Base-by-base conservation (phyloP, 2,329 filamentous ascomycete genomes). In the Didymellaceae sp. region DNA sequence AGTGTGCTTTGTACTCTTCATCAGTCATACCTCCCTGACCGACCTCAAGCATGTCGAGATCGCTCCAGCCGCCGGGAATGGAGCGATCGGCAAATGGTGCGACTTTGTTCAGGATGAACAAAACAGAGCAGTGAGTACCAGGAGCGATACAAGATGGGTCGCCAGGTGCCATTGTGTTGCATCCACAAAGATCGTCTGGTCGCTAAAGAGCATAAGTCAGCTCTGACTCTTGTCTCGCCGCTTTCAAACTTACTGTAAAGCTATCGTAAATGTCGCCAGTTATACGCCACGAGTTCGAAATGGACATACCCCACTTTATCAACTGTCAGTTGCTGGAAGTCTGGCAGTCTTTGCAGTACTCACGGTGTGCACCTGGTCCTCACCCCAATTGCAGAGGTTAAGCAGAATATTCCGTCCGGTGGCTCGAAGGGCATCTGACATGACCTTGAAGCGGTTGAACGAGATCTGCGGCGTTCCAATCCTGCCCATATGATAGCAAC, bases 381-480 rank as follows among this genome's bases (percentile, higher is more conserved):
- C 59, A 21, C 71, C 71, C 72, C 72, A 74, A 17, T 73, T 66
- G 52, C 71, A 74, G 14, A 74, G 44, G 18, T 62, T 65, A 54
- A 61, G 52, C 2, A 67, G 34, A 24, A 68, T 67, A 17, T 66
- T 61, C 10, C 57, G 46, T 11, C 63, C 63, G 3, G 62, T 67
- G 1, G 55, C 52, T 11, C 57, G 58, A 13, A 66, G 40, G 9
- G 64, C 64, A 28, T 65, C 58, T 9, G 60, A 57, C 64, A 66
- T 67, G 20, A 54, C 50, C 21, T 67, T 66, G 58, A 64, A 67
- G 20, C 64, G 56, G 22, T 65, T 57, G 43, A 67, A 66, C 1
- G 63, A 66, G 11, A 59, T 45, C 6, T 56, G 58, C 4, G 64
- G 63, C 17, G 61, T 66, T 18, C 63, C 64, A 14, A 62, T 60